Base-by-base conservation (phyloP, 768 basidiomycete genomes). In the Lentinula lateritia region DNA sequence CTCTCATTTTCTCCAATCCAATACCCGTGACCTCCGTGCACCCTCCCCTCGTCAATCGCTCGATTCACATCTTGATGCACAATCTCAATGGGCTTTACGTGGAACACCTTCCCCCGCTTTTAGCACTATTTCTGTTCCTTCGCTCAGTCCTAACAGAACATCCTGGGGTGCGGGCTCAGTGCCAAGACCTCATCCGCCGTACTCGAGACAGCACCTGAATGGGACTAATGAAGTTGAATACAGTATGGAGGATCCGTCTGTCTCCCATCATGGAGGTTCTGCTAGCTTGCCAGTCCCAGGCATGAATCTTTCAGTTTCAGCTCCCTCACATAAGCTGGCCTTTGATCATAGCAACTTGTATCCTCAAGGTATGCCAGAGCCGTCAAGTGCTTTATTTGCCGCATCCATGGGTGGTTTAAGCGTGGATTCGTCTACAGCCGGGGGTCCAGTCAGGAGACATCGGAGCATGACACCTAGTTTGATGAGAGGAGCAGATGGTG, bases 391-490 rank as follows among this genome's bases (percentile, higher is more conserved):
- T 52, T 54, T 52, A 23, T 53, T 48, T 35, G 55, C 41, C 15
- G 55, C 39, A 1, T 56, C 55, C 5, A 56, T 56, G 55, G 41
- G 41, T 23, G 55, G 55, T 16, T 56, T 32, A 64, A 56, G 65
- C 32, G 65, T 70, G 10, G 65, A 65, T 9, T 64, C 68, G 8
- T 66, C 65, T 16, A 52, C 65, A 5, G 67, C 65, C 59, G 81
- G 77, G n/a, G 87, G 89, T 9, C 87, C 89, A 9, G 78, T 85
- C 50, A 76, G 89, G 56, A 78, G 90, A 50, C 85, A 90, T 68
- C 80, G 90, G 60, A 90, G 88, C 71, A 89, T 88, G 81, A 92
- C 90, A 7, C 90, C 90, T 8, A 85, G 85, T 0, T 63, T 86
- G 34, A 72, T 78, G 50, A 79, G 85, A 57, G 83, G 78, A 57